Base-by-base conservation (phyloP, 306 rosid genomes). In the Hippophae tibetana region DNA sequence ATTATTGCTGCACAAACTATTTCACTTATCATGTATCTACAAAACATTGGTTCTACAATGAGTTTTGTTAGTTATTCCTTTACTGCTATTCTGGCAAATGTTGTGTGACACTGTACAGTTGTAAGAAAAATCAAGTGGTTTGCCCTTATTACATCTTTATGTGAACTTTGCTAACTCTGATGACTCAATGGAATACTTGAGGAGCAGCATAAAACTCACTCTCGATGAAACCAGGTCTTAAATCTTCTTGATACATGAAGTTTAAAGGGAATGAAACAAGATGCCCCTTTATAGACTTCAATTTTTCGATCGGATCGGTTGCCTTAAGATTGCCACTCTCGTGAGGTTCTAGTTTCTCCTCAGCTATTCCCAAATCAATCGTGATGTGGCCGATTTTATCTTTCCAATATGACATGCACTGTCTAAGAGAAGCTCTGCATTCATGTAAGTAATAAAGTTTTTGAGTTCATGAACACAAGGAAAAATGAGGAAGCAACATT, bases 131-230 rank as follows among this genome's bases (percentile, higher is more conserved):
- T 31, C 23, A 62, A 6, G 23, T 56, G 10, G 41, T 41, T 6
- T 53, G 23, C 49, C 54, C 49, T 13, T 46, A 42, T 47, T 23
- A 13, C 7, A 27, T 56, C 5, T 42, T 27, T 25, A 27, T 58
- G 27, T 12, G 26, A 63, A 25, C 43, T 48, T 38, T 7, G 8
- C n/a, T 65, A 10, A 10, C 51, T 54, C 31, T 9, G 2, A 47
- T 43, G 9, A 40, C 10, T 46, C 44, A 78, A 63, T 40, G 79
- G 49, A 70, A 79, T 47, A 79, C 84, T 64, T 79, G 77, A 56
- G 80, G 72, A 50, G 80, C 62, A 40, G 79, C 73, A 68, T 79
- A 79, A 45, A 79, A 79, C 57, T 79, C 75, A 57, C 72, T 74
- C 67, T 79, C 80, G 51, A 58, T 79, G 69, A 79, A 79, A 3